A percentile compares a stretch with the other conserved stretches of the same genome.
Conservation (phyloP, 805 yeast species). For the Blastobotrys chiropterorum region DNA sequence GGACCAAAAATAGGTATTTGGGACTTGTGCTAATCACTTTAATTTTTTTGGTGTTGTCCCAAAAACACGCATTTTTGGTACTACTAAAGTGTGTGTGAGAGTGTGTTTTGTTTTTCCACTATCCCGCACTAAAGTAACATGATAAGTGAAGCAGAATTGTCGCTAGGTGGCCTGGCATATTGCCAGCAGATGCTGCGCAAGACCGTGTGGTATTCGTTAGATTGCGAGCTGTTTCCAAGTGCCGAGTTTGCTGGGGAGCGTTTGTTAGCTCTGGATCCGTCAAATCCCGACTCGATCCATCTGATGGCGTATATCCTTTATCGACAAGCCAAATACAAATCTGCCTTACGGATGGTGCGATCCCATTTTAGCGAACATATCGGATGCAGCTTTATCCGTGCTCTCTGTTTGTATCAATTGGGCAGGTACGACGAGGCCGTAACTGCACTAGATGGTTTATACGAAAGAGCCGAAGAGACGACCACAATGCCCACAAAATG, state of each 20-base stretch:
- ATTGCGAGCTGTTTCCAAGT: constrained; percentile 58
- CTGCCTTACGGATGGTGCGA: constrained; percentile 46
- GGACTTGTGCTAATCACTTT: too few relatives aligned
- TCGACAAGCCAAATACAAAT: constrained; percentile 51
- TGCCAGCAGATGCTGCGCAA: constrained; percentile 27
- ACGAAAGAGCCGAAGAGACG: not conserved
- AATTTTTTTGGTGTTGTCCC: not conserved
- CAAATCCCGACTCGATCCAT: constrained; percentile 55
- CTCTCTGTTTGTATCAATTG: constrained; percentile 55
- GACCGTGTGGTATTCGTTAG: constrained; percentile 64
- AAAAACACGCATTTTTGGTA: too few relatives aligned
- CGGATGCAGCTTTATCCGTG: constrained; percentile 74
- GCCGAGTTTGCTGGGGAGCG: constrained; percentile 88
- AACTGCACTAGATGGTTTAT: constrained; percentile 32
- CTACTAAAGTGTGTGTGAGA: too few relatives aligned
- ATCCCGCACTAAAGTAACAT: too few relatives aligned
- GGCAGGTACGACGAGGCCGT: constrained; percentile 58
- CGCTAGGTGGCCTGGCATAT: not conserved
- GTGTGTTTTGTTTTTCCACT: too few relatives aligned
- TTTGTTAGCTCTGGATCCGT: constrained; percentile 55
- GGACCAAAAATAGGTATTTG: not conserved
- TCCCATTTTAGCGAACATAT: constrained; percentile 40
- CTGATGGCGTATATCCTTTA: constrained; percentile 63
- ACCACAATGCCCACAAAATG: not conserved
- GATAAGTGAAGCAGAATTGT: not conserved